These are phyloP conservation scores for Pueraria montana DNA, from an alignment of 306 rosid species.

Conservation along the genomic window DNA sequence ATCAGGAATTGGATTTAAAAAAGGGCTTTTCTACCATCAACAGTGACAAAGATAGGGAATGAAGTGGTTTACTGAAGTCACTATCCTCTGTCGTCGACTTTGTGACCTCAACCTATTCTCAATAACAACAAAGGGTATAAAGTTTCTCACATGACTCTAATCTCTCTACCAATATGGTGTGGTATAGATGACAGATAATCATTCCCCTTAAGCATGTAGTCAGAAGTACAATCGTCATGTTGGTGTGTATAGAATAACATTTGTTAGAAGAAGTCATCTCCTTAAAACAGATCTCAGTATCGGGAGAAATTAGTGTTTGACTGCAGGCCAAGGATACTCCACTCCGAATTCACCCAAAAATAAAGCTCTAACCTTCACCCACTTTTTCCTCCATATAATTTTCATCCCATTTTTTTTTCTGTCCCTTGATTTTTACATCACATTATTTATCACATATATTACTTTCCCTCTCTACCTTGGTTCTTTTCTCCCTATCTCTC, in stretches of 20 bases:
- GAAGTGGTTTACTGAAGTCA: slow-evolving; percentile 1
- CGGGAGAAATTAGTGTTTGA: neutral
- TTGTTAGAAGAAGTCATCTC: no score
- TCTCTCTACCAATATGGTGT: neutral
- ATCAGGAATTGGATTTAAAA: neutral
- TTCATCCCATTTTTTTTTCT: neutral
- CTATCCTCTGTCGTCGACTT: slow-evolving; percentile 5
- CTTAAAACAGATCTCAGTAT: neutral
- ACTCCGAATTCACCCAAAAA: neutral
- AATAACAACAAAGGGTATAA: neutral
- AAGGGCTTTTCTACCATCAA: neutral
- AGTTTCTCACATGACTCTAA: slow-evolving; percentile 1
- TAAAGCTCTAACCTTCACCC: neutral
- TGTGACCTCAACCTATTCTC: slow-evolving; percentile 25
- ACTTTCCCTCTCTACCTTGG: neutral
- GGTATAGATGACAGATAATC: neutral
- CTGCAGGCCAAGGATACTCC: no score
- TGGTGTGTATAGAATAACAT: neutral
- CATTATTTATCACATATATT: neutral
- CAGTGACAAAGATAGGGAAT: neutral
- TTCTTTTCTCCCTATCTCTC: neutral
- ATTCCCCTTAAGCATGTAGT: neutral
- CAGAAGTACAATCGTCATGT: neutral
- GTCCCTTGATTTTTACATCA: neutral
- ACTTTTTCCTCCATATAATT: neutral